phyloP scores from a whole-genome alignment of 192 early-diverging fungal species.

The Coemansia sp. region DNA sequence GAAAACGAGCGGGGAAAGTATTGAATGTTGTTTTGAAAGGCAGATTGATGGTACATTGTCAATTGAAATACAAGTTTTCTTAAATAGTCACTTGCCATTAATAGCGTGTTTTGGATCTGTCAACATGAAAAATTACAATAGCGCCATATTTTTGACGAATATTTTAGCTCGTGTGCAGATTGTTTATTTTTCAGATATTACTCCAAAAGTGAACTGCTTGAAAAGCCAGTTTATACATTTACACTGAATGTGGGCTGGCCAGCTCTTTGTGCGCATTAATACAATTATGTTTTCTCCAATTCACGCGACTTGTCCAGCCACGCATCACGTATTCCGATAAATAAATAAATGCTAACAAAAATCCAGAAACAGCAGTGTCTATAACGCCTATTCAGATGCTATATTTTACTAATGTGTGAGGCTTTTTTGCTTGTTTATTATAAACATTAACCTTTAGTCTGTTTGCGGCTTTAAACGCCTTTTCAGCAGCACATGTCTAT shows the following conservation, averaged over 20 bases:
- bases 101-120: not conserved
- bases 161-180: not conserved
- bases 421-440: not conserved
- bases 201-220: not conserved
- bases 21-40: not conserved
- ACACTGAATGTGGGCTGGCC: not conserved
- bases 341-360: not conserved
- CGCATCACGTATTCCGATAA: not conserved
- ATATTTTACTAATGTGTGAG: not conserved
- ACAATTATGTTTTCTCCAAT: not conserved
- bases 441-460: not conserved
- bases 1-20: not conserved
- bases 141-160: not conserved
- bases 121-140: not conserved
- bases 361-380: not conserved
- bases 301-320: not conserved
- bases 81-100: not conserved
- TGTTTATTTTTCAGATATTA: not conserved
- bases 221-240: not conserved
- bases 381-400: not conserved
- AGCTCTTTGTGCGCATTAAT: not conserved
- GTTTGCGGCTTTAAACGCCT: not conserved
- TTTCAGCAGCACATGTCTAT: not conserved
- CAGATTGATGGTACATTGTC: not conserved
- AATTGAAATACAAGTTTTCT: not conserved